A percentile compares a stretch with the other conserved stretches of the same genome.
Conservation (phyloP, 306 rosid species). For the Cicer pinnatifidum region DNA sequence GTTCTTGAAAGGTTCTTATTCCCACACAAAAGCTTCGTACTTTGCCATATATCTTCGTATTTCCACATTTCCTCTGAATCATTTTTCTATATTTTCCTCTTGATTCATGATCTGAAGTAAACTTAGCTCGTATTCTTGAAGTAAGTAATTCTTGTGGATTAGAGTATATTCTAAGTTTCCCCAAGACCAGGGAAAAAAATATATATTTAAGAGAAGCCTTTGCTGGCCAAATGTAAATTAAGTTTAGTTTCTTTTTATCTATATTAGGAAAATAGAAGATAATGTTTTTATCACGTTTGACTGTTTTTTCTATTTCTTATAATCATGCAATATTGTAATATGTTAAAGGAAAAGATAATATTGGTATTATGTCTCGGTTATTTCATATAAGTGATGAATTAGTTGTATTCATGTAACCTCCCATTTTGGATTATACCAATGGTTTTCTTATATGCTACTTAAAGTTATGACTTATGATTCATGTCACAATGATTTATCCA, state of each 20-base stretch:
- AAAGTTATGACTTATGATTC: not conserved
- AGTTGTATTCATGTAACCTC: not conserved
- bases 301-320: no score
- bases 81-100: not conserved
- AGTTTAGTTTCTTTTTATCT: not conserved
- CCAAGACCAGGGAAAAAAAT: not conserved
- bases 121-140: not conserved
- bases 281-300: no score
- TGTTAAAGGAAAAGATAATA: not conserved
- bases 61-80: not conserved
- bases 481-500: not conserved
- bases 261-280: not conserved
- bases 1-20: constrained; percentile 3
- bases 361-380: not conserved
- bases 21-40: constrained; percentile 1
- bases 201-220: not conserved
- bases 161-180: constrained; percentile 9
- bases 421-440: not conserved
- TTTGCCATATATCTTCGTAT: not conserved
- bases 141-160: constrained; percentile 2
- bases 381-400: not conserved
- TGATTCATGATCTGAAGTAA: no score
- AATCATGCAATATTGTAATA: no score
- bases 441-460: not conserved
- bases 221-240: not conserved